A percentile compares a stretch with the other conserved stretches of the same genome.
Evolutionary conservation across 2,329 filamentous ascomycete species (phyloP).

Genomic region (Magnaporthales sp.): DNA sequence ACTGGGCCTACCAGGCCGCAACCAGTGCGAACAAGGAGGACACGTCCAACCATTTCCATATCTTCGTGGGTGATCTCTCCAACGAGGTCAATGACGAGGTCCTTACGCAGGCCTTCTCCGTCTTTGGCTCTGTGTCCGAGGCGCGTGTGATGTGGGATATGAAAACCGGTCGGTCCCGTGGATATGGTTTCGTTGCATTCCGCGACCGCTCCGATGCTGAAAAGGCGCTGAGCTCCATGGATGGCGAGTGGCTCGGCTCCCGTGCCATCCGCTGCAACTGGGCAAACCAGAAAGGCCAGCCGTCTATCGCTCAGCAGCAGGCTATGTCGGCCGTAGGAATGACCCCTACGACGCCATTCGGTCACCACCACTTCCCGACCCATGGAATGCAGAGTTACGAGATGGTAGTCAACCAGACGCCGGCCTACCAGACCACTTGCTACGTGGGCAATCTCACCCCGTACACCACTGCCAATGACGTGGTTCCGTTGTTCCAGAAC

Average conservation of each 20-base stretch:
- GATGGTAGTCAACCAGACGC: conserved; percentile 91
- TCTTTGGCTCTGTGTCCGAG: conserved; percentile 92
- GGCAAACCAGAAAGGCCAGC: conserved; percentile 99
- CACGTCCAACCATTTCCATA: conserved; percentile 96
- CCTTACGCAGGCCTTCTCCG: conserved; percentile 85
- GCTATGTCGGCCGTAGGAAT: conserved; percentile 97
- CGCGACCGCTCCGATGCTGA: conserved; percentile 89
- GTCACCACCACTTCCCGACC: conserved; percentile 95
- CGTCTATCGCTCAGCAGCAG: conserved; percentile 95
- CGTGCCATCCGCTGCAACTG: conserved; percentile 98
- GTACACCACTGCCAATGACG: conserved; percentile 92
- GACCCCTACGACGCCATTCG: conserved; percentile 93
- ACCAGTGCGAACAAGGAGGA: conserved; percentile 93
- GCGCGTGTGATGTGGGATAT: conserved; percentile 99
- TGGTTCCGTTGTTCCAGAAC: conserved; percentile 97
- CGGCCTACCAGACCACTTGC: conserved; percentile 95
- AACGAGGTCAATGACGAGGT: conserved; percentile 99
- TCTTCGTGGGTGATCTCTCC: conserved; percentile 94
- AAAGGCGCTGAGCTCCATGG: conserved; percentile 94
- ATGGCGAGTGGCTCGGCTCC: conserved; percentile 97
- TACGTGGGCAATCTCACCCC: conserved; percentile 95
- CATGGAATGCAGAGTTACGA: conserved; percentile 96
- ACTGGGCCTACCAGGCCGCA: conserved; percentile 98
- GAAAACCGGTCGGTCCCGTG: conserved; percentile 96
- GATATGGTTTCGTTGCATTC: conserved; percentile 97